These are phyloP conservation scores for Xylaria sp. DNA, from an alignment of 2,329 filamentous ascomycete species.

Conservation along the genomic window DNA sequence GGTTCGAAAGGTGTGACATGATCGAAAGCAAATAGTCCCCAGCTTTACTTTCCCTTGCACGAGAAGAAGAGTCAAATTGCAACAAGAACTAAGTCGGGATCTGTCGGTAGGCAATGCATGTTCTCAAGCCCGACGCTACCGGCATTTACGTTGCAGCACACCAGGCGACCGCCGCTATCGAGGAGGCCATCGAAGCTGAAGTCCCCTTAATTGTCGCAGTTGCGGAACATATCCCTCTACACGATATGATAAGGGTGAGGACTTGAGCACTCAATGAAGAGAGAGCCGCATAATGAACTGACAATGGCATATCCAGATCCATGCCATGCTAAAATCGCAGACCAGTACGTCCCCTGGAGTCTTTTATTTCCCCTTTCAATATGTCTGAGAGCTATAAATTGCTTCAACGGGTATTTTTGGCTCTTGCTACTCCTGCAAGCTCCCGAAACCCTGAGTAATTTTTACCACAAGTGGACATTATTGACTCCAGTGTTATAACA, in stretches of 20 bases:
- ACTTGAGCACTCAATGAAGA: constrained; percentile 9
- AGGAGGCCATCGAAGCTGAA: constrained; percentile 82
- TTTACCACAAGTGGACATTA: too few relatives aligned
- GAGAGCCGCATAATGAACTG: constrained; percentile 26
- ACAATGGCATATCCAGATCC: constrained; percentile 61
- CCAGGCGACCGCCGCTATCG: constrained; percentile 77
- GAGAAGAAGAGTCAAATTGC: not conserved
- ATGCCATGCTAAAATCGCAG: constrained; percentile 75
- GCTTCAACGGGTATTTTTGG: too few relatives aligned
- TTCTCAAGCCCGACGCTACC: constrained; percentile 79
- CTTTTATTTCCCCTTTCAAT: too few relatives aligned
- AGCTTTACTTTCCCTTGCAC: not conserved
- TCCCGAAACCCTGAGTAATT: too few relatives aligned
- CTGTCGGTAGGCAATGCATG: constrained; percentile 68
- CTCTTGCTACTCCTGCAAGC: too few relatives aligned
- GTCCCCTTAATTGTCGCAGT: constrained; percentile 80
- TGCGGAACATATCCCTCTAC: constrained; percentile 79
- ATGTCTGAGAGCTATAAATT: too few relatives aligned
- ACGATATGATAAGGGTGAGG: constrained; percentile 74
- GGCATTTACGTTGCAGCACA: constrained; percentile 84
- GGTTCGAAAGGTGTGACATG: constrained; percentile 63
- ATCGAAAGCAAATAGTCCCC: not conserved
- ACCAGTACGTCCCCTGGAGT: too few relatives aligned
- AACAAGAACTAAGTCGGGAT: constrained; percentile 27
- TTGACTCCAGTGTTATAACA: too few relatives aligned